Percentiles rank a stretch among this genome's conserved stretches.
Conservation (phyloP, 2,329 filamentous ascomycete genomes). For the Mariannaea sp. region DNA sequence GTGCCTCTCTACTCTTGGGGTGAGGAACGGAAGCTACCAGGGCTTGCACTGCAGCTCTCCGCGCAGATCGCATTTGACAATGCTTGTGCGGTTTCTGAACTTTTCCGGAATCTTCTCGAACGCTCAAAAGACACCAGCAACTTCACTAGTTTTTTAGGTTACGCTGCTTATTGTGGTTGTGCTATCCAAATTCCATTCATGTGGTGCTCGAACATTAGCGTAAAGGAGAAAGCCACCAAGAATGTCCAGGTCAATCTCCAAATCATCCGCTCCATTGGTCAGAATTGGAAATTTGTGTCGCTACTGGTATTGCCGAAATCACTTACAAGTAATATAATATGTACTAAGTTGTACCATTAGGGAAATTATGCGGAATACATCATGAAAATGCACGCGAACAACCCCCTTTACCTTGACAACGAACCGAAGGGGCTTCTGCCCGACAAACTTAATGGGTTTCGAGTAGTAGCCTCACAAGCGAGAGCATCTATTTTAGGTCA, state of each 20-base stretch:
- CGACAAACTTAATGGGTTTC: slow-evolving; percentile 5
- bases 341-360: too few relatives aligned
- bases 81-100: slow-evolving; percentile 19
- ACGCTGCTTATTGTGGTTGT: slow-evolving; percentile 29
- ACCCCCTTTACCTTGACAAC: too few relatives aligned
- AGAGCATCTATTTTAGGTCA: slow-evolving; percentile 15
- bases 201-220: slow-evolving; percentile 22
- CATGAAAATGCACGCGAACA: too few relatives aligned
- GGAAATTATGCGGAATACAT: too few relatives aligned
- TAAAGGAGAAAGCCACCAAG: slow-evolving; percentile 18
- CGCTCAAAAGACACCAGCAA: background rate
- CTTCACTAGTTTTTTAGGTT: slow-evolving; percentile 29
- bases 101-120: slow-evolving; percentile 12
- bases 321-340: too few relatives aligned
- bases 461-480: too few relatives aligned
- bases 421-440: too few relatives aligned
- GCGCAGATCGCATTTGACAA: slow-evolving; percentile 31
- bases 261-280: slow-evolving; percentile 19
- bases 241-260: slow-evolving; percentile 27
- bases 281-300: slow-evolving; percentile 11
- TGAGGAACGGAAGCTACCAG: slow-evolving; percentile 9
- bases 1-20: slow-evolving; percentile 32
- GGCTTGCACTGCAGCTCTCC: slow-evolving; percentile 26
- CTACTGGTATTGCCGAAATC: slow-evolving; percentile 2
- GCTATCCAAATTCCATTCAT: slow-evolving; percentile 33